Percentiles rank a stretch among this genome's conserved stretches.
These are phyloP conservation scores for Cerrena zonata DNA, from an alignment of 1,284 basidiomycete species.

Conservation along the genomic window DNA sequence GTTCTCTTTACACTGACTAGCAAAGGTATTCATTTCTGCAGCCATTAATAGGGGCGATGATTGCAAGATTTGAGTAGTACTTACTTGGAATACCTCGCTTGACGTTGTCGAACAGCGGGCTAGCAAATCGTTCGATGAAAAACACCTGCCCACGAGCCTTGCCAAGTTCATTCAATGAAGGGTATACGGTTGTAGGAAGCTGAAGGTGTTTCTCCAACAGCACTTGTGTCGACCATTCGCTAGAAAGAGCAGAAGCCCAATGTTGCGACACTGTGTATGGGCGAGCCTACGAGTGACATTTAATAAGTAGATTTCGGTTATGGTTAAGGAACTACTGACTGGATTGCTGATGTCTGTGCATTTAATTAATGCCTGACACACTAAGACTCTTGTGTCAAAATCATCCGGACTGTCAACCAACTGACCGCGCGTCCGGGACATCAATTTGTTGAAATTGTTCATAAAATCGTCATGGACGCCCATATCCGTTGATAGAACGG, in stretches of 20 bases:
- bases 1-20: constrained; percentile 60
- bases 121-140: constrained; percentile 79
- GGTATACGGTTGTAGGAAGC: constrained; percentile 68
- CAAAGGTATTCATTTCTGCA: constrained; percentile 60
- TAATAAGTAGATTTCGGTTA: constrained; percentile 1
- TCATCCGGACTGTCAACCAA: constrained; percentile 6
- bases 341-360: constrained; percentile 97
- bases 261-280: constrained; percentile 83
- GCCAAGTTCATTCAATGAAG: constrained; percentile 57
- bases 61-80: constrained; percentile 17
- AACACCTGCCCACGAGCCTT: constrained; percentile 86
- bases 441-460: constrained; percentile 47
- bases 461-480: constrained; percentile 83
- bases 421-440: constrained; percentile 16
- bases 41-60: constrained; percentile 2
- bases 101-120: constrained; percentile 76
- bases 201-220: constrained; percentile 72
- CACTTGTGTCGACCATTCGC: constrained; percentile 87
- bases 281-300: constrained; percentile 56
- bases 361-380: constrained; percentile 90
- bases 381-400: constrained; percentile 54
- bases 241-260: constrained; percentile 82
- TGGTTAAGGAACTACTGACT: constrained; percentile 42
- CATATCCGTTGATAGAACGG: constrained; percentile 91
- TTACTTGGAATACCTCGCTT: constrained; percentile 68